A percentile compares a stretch with the other conserved stretches of the same genome.
These are phyloP conservation scores for Fraxinus pennsylvanica DNA, from an alignment of 257 asterid species.

Conservation along the genomic window DNA sequence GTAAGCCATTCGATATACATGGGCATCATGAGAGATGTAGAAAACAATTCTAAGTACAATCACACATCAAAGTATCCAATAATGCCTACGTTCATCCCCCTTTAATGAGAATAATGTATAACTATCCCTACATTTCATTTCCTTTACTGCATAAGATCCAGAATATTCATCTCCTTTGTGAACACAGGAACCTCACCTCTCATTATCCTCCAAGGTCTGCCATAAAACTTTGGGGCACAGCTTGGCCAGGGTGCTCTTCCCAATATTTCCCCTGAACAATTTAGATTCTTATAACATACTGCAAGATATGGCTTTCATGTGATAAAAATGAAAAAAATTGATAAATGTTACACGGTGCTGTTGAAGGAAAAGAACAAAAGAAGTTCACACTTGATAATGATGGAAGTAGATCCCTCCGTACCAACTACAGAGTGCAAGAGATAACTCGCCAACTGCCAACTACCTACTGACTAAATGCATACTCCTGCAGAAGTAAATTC, in stretches of 20 bases:
- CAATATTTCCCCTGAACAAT: slow-evolving; percentile 72
- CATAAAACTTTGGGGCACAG: slow-evolving; percentile 75
- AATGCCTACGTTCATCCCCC: not conserved
- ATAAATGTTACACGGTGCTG: not conserved
- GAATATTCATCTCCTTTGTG: slow-evolving; percentile 29
- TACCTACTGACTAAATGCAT: not conserved
- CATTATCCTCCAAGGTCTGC: slow-evolving; percentile 88
- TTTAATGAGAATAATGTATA: not conserved
- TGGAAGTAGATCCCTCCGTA: not conserved
- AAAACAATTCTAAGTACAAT: not conserved
- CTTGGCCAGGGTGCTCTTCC: slow-evolving; percentile 88
- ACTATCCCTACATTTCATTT: not conserved
- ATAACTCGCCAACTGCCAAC: not conserved
- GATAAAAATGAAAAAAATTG: not conserved
- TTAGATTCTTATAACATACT: not conserved
- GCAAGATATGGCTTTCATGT: not conserved
- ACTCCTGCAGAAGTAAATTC: not conserved
- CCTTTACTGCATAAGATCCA: not conserved
- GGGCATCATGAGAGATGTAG: not conserved
- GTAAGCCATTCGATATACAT: not conserved
- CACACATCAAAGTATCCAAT: not conserved
- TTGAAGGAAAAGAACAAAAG: not conserved
- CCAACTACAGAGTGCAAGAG: not conserved
- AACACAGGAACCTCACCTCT: slow-evolving; percentile 73
- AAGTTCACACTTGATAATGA: not conserved